Base-by-base conservation (phyloP, 495 filamentous ascomycete species). In the Haplographium delicatum region DNA sequence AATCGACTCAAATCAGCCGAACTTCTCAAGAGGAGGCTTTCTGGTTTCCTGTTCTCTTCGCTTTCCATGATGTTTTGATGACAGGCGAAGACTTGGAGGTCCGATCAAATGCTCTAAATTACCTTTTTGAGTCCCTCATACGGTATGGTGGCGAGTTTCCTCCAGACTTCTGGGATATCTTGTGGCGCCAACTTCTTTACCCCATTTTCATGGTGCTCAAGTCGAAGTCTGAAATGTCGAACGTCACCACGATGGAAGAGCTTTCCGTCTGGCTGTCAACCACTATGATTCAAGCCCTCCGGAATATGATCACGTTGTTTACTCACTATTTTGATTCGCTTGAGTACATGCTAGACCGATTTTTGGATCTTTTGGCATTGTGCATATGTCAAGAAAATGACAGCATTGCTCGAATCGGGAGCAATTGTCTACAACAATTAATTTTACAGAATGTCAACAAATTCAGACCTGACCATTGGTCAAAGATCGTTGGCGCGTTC, bases 301-400 rank as follows among this genome's bases (percentile, higher is more conserved):
- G 93, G 40, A 97, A 96, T 68, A 95, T 99, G 86, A 96, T 99
- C 59, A 90, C 86, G 0, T 80, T 99, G 20, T 97, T 99, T 62
- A 99, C 93, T 0, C 93, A 99, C 65, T 97, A 96, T 67, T 99
- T 97, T 57, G 89, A 95, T 48, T 78, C 88, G 0, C 70, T 99
- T 22, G 89, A 96, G 64, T 91, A 95, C 63, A 97, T 99, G 94
- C 77, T 99, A 16, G 89, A 95, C 60, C 75, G 91, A 22, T 96
- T 97, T 62, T 72, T 99, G 30, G 91, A 97, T 60, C 80, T 99
- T 8, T 70, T 99, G 1, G 89, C 88, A 3, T 77, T 97, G 15
- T 99, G 93, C 62, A 99, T 99, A 44, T 97, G 91, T 64, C 93
- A 99, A 63, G 93, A 99, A 63, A 99, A 97, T 61, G 93, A 99